phyloP scores from a whole-genome alignment of 2,329 filamentous ascomycete species.

The Mycogone perniciosa region DNA sequence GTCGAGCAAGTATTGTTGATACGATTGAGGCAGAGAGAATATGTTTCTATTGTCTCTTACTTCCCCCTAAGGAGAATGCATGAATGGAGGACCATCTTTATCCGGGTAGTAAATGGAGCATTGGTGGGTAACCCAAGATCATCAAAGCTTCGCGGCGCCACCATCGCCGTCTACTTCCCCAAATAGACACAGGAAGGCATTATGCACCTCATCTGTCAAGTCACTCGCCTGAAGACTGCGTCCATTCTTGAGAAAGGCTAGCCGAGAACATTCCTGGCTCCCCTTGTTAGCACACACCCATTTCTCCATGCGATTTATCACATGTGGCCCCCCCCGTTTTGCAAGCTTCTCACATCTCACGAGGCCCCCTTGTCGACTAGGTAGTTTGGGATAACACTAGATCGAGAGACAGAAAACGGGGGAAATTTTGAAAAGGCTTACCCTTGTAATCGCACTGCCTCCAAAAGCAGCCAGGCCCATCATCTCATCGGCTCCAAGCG shows the following conservation, averaged over 20 bases:
- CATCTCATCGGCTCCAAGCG: constrained; percentile 48
- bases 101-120: no score
- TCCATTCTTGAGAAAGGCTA: constrained; percentile 80
- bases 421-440: constrained; percentile 30
- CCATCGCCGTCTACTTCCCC: constrained; percentile 56
- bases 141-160: constrained; percentile 29
- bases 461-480: constrained; percentile 78
- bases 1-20: no score
- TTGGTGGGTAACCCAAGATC: not conserved
- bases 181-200: constrained; percentile 72
- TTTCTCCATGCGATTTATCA: no score
- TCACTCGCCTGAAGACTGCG: constrained; percentile 88
- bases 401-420: not conserved
- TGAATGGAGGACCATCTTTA: no score
- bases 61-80: no score
- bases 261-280: constrained; percentile 66
- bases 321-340: not conserved
- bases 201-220: constrained; percentile 82
- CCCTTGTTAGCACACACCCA: not conserved
- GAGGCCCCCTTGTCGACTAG: not conserved
- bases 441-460: constrained; percentile 80
- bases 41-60: no score
- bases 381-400: not conserved
- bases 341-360: not conserved
- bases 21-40: no score